Percentiles rank a stretch among this genome's conserved stretches.
Evolutionary conservation across 2,329 filamentous ascomycete species (phyloP).

Genomic region (Diaporthe australafricana): DNA sequence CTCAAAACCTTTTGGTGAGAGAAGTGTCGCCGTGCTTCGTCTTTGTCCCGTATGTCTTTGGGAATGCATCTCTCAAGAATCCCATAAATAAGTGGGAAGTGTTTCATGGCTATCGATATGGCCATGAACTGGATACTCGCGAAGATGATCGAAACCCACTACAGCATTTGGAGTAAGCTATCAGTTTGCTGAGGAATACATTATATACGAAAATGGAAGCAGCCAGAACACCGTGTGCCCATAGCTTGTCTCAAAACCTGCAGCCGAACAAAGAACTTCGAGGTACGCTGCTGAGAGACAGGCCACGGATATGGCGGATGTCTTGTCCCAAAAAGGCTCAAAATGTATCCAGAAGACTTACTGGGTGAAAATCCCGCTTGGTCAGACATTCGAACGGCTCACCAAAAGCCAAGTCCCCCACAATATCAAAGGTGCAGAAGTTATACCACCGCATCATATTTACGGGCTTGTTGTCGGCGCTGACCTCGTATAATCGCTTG

Average conservation of each 20-base stretch:
- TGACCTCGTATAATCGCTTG: background rate
- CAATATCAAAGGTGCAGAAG: conserved; percentile 51
- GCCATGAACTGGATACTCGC: conserved; percentile 14
- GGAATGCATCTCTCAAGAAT: conserved; percentile 3
- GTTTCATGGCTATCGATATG: conserved; percentile 2
- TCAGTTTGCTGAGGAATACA: no score
- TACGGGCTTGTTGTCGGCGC: background rate
- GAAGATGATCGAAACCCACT: conserved; percentile 25
- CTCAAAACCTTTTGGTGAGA: conserved; percentile 1
- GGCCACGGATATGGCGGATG: no score
- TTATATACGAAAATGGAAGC: no score
- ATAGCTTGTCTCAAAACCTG: no score
- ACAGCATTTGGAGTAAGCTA: no score
- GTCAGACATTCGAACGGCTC: conserved; percentile 3
- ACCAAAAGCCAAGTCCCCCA: conserved; percentile 51
- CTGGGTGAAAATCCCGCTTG: background rate
- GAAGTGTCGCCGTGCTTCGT: background rate
- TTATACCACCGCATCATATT: conserved; percentile 39
- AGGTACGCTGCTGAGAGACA: no score
- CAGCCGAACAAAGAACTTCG: no score
- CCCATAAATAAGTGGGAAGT: conserved; percentile 4
- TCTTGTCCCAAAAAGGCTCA: no score
- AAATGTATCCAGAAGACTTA: no score
- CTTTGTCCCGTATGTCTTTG: conserved; percentile 4
- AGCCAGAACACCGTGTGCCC: no score